phyloP scores from a whole-genome alignment of 108 stramenopile species.

The Cyclotella atomus region DNA sequence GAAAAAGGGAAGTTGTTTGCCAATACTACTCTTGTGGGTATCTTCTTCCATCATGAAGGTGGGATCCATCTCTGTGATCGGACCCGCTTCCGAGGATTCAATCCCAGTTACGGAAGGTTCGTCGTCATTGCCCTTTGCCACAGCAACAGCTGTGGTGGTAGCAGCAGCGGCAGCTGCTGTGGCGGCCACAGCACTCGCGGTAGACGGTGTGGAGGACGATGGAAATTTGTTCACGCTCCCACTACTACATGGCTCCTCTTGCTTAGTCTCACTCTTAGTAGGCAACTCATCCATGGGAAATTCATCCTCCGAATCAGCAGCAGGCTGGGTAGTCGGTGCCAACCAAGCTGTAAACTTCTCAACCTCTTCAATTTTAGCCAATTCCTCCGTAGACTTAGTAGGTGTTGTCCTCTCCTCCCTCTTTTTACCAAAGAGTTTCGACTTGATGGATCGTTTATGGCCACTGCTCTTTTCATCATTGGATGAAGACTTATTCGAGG shows the following conservation, averaged over 20 bases:
- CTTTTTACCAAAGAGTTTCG: not conserved
- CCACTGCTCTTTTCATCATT: not conserved
- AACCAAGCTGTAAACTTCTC: not conserved
- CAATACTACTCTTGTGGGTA: not conserved
- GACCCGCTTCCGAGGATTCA: too few species aligned
- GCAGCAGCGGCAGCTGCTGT: too few species aligned
- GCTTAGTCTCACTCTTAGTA: not conserved
- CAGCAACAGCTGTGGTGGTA: too few species aligned
- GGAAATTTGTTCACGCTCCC: too few species aligned
- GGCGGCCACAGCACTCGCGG: too few species aligned
- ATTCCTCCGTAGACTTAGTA: not conserved
- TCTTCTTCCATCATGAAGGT: not conserved
- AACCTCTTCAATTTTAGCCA: not conserved
- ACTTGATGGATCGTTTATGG: not conserved
- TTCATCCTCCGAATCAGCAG: too few species aligned
- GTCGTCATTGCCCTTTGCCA: too few species aligned
- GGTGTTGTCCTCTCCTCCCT: not conserved
- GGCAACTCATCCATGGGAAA: not conserved
- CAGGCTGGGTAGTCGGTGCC: not conserved
- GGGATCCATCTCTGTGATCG: too few species aligned
- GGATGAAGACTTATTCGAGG: not conserved
- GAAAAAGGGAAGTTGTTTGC: not conserved
- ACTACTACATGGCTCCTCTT: too few species aligned
- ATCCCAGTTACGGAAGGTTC: too few species aligned
- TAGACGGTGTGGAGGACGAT: too few species aligned